phyloP scores from a whole-genome alignment of 306 rosid genomes.

The Myrica gale region DNA sequence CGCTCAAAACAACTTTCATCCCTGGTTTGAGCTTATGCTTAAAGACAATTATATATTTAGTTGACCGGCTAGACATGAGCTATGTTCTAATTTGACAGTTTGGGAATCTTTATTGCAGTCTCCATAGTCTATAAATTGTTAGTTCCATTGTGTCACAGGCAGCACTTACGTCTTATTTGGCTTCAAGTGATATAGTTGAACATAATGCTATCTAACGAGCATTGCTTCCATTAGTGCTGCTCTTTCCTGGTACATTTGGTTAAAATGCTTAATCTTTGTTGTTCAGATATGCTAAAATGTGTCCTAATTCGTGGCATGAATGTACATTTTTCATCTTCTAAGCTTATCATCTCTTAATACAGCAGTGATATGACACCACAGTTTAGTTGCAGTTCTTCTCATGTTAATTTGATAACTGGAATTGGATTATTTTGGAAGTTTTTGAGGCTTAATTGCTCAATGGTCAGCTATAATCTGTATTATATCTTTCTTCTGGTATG shows the following conservation, averaged over 20 bases:
- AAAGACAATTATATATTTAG: neutral
- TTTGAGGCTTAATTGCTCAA: constrained; percentile 20
- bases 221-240: neutral
- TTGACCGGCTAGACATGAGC: neutral
- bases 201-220: neutral
- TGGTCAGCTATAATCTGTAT: constrained; percentile 17
- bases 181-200: neutral
- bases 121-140: neutral
- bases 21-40: constrained; percentile 10
- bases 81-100: neutral
- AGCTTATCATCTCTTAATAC: neutral
- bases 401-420: constrained; percentile 15
- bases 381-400: neutral
- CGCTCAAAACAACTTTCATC: neutral
- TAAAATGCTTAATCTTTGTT: neutral
- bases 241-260: neutral
- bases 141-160: neutral
- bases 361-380: neutral
- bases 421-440: constrained; percentile 18
- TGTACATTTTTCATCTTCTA: constrained; percentile 1
- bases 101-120: neutral
- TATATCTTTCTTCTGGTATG: constrained; percentile 10
- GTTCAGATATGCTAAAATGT: neutral
- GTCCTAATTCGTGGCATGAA: neutral
- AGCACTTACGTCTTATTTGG: neutral